Evolutionary conservation across 208 protist species (phyloP), one percentile per base, ranked within the genome.

Genomic region (Naegleria fowleri): DNA sequence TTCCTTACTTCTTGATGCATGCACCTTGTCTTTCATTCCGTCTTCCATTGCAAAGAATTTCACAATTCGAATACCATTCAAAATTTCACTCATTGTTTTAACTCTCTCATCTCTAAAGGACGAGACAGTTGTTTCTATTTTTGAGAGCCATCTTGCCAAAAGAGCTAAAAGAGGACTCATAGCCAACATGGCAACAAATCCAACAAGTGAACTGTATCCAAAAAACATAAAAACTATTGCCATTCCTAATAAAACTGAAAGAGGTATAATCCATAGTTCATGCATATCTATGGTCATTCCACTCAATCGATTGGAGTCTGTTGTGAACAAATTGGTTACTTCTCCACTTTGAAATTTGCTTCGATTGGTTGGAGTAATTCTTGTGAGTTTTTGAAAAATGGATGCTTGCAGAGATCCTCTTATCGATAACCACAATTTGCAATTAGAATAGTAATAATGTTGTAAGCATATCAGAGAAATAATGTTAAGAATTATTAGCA

Each of bases 31-130:
- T 0, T 95, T 25, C 51, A 98, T 96, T 40, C 51, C 40, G 22
- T 93, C 91, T 91, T 98, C 96, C 96, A 96, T 98, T 3, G 93
- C 95, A 93, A 96, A 97, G 4, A 98, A 94, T 92, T 98, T 98
- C 75, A 98, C 94, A 19, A 98, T 94, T 85, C 96, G 94, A n/a
- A 98, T 97, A 19, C 96, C 95, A 16, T 94, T 93, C 13, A 98
- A 91, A 16, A 98, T 90, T 92, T 98, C 97, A 90, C 95, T 97
- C n/a, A 96, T 97, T 6, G 93, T 91, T 91, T 97, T 97, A 39
- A 98, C 91, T 87, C 98, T 95, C 29, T 92, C 93, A 92, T 98
- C 98, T 0, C 93, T 98, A 36, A 89, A 83, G 52, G 90, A 90
- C 25, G 94, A 89, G 48, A 95, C 19, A 36, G 90, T 38, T 29